phyloP scores from a whole-genome alignment of 2,329 filamentous ascomycete genomes.

The Fusarium compactum region DNA sequence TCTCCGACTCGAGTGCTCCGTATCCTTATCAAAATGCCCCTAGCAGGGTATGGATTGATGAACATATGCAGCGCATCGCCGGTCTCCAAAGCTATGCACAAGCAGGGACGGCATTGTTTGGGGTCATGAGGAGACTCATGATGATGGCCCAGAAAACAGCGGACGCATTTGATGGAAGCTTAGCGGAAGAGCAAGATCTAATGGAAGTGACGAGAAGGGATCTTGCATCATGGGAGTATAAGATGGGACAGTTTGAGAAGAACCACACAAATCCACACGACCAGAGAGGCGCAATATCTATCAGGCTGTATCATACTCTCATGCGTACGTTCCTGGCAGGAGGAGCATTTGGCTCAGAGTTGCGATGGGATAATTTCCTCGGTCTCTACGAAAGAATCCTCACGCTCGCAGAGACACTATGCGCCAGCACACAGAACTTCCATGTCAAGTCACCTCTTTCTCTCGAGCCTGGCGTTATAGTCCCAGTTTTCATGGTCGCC shows the following conservation, averaged over 20 bases:
- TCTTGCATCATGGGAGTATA: constrained; percentile 40
- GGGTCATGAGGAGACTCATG: constrained; percentile 38
- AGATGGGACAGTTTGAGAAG: constrained; percentile 43
- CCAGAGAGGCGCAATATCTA: constrained; percentile 35
- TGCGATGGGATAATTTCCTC: constrained; percentile 47
- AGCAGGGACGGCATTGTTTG: constrained; percentile 40
- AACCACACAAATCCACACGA: constrained; percentile 10
- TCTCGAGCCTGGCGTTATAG: constrained; percentile 51
- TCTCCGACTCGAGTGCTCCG: constrained; percentile 49
- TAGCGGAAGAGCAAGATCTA: neutral
- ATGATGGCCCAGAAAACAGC: constrained; percentile 31
- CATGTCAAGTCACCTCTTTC: constrained; percentile 43
- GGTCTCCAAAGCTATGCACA: constrained; percentile 41
- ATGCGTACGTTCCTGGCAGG: constrained; percentile 38
- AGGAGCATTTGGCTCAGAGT: constrained; percentile 43
- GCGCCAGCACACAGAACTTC: constrained; percentile 25
- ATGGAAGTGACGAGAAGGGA: constrained; percentile 21
- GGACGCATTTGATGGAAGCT: neutral
- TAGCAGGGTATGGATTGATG: constrained; percentile 23
- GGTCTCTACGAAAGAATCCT: constrained; percentile 49
- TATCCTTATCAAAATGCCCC: constrained; percentile 44
- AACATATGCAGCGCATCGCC: constrained; percentile 13
- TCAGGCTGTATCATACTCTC: constrained; percentile 49
- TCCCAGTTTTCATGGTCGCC: constrained; percentile 46
- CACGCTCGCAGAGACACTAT: constrained; percentile 32